Percentiles rank a stretch among this genome's conserved stretches.
These are phyloP conservation scores for Murraya koenigii DNA, from an alignment of 345 rosid genomes.

Conservation along the genomic window DNA sequence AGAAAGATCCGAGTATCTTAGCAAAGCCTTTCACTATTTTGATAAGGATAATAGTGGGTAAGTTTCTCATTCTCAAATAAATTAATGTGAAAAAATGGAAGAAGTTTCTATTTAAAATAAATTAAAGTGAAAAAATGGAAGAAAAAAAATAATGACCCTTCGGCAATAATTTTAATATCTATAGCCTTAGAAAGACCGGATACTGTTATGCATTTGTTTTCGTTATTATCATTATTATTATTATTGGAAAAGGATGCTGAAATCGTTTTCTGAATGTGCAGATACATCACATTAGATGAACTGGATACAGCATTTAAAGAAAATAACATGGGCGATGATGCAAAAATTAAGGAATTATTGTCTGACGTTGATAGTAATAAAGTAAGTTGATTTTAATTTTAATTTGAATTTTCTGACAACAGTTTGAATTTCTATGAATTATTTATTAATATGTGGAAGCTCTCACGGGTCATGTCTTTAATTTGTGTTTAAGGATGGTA, in stretches of 20 bases:
- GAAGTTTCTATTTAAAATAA: too few relatives aligned
- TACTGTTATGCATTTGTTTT: too few relatives aligned
- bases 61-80: slow-evolving; percentile 16
- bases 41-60: slow-evolving; percentile 86
- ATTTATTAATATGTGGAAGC: not conserved
- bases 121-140: too few relatives aligned
- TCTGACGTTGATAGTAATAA: slow-evolving; percentile 44
- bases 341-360: slow-evolving; percentile 67
- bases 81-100: too few relatives aligned
- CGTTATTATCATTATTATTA: too few relatives aligned
- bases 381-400: not conserved
- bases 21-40: slow-evolving; percentile 80
- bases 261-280: not conserved
- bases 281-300: slow-evolving; percentile 82
- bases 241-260: too few relatives aligned
- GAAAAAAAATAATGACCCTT: too few relatives aligned
- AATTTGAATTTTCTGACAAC: too few relatives aligned
- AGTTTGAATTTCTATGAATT: slow-evolving; percentile 30
- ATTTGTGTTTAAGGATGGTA: not conserved
- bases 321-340: slow-evolving; percentile 75
- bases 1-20: slow-evolving; percentile 69
- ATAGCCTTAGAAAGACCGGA: not conserved
- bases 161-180: too few relatives aligned
- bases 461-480: not conserved
- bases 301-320: slow-evolving; percentile 75